These are phyloP conservation scores for Bimuria novae-zelandiae DNA, from an alignment of 2,329 filamentous ascomycete genomes.

Conservation along the genomic window DNA sequence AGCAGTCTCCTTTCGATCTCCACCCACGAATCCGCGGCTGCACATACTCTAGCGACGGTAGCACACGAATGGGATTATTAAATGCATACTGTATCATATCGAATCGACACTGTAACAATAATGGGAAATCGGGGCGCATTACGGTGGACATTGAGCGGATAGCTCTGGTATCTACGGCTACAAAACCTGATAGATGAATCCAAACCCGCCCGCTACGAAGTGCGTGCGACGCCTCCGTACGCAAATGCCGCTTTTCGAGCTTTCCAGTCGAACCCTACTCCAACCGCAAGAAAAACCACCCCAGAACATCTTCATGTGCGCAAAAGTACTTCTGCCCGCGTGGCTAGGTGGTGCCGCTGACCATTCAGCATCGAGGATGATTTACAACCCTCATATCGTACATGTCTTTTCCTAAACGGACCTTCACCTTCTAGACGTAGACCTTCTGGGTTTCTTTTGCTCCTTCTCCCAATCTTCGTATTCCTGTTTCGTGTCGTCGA, in stretches of 20 bases:
- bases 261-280: neutral
- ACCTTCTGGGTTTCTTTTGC: conserved; percentile 26
- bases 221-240: neutral
- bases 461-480: conserved; percentile 59
- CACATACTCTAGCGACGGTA: neutral
- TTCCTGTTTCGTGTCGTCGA: conserved; percentile 63
- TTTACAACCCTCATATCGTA: conserved; percentile 12
- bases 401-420: neutral
- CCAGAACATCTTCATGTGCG: too few relatives aligned
- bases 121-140: neutral
- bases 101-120: conserved; percentile 13
- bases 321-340: too few relatives aligned
- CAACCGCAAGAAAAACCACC: too few relatives aligned
- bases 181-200: conserved; percentile 11
- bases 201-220: neutral
- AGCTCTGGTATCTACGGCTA: conserved; percentile 10
- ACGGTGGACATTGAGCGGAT: conserved; percentile 1
- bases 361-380: too few relatives aligned
- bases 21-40: neutral
- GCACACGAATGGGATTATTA: neutral
- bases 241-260: neutral
- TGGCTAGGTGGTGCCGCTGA: too few relatives aligned
- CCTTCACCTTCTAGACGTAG: conserved; percentile 6
- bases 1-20: neutral
- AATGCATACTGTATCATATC: neutral